phyloP scores from a whole-genome alignment of 2,329 filamentous ascomycete genomes.

The Herpotrichia juniperi region DNA sequence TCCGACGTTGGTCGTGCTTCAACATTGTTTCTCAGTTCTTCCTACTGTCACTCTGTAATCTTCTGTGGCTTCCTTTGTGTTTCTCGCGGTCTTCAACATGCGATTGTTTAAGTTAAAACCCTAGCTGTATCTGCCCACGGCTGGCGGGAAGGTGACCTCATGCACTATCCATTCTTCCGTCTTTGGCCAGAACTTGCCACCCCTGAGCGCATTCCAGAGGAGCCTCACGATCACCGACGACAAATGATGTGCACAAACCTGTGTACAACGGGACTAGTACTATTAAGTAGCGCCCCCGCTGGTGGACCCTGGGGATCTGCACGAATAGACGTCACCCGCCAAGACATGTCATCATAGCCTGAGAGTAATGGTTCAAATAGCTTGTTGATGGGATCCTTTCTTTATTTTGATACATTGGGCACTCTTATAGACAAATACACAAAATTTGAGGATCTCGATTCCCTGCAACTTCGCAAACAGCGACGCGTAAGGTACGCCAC shows the following conservation, averaged over 20 bases:
- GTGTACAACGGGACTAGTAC: neutral
- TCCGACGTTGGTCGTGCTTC: too few species aligned
- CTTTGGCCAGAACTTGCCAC: too few species aligned
- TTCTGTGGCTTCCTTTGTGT: too few species aligned
- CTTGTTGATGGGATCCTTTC: neutral
- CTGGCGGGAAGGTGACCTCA: too few species aligned
- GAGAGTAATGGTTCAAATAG: neutral
- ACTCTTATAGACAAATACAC: too few species aligned
- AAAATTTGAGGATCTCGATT: too few species aligned
- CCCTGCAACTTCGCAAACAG: neutral
- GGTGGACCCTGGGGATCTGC: constrained; percentile 22
- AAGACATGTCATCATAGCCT: constrained; percentile 31
- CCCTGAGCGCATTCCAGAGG: neutral
- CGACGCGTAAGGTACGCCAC: neutral
- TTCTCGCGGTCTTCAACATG: too few species aligned
- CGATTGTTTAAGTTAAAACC: too few species aligned
- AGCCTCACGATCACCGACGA: neutral
- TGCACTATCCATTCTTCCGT: too few species aligned
- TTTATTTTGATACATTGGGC: neutral
- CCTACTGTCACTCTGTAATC: too few species aligned
- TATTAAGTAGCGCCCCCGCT: neutral
- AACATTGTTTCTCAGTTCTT: too few species aligned
- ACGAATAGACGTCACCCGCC: constrained; percentile 30
- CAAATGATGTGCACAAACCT: neutral
- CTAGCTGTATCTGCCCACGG: too few species aligned